Base-by-base conservation (phyloP, 768 basidiomycete species). In the Boletus barrowsii region DNA sequence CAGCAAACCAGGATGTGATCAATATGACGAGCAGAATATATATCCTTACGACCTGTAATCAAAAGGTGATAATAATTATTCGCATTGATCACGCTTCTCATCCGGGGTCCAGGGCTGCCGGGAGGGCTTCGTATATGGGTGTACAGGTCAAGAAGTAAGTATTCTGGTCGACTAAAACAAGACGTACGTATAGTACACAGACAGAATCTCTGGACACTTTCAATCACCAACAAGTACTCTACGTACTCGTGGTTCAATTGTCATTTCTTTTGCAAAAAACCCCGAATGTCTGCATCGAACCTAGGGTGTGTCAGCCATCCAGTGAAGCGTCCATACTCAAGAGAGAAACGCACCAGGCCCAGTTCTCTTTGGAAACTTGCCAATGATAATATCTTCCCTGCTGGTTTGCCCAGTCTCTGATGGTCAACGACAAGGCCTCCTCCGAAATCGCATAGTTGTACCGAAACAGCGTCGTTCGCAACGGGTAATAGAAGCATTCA, bases 1-100 rank as follows among this genome's bases (percentile, higher is more conserved):
- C 55, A 33, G 62, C 58, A n/a, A 79, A 59, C 77, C 78, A 83
- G 10, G 76, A 75, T 13, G 83, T 77, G 53, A 83, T 67, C 62
- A 79, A 73, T 8, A 88, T 69, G 29, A 87, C 22, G 22, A 22
- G 22, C 22, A 22, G 22, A 22, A 22, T 22, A 22, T 22, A 22
- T 22, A 22, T 22, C 22, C 22, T 22, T 22, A 22, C 22, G 22
- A 22, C 22, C 22, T 22, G 22, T 22, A 22, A 22, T 22, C 22
- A 22, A 22, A 22, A 22, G 22, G 22, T 22, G 22, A 22, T 22
- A 22, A 22, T 22, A 3, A 22, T 22, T 22, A 22, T 22, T 22
- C 22, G 22, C 3, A 22, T 22, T 22, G 22, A 22, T 22, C 22
- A 3, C 22, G 22, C 22, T 22, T 22, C 22, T 22, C 22, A 22